phyloP scores from a whole-genome alignment of 768 basidiomycete species.

The Phylloporus arenicola region DNA sequence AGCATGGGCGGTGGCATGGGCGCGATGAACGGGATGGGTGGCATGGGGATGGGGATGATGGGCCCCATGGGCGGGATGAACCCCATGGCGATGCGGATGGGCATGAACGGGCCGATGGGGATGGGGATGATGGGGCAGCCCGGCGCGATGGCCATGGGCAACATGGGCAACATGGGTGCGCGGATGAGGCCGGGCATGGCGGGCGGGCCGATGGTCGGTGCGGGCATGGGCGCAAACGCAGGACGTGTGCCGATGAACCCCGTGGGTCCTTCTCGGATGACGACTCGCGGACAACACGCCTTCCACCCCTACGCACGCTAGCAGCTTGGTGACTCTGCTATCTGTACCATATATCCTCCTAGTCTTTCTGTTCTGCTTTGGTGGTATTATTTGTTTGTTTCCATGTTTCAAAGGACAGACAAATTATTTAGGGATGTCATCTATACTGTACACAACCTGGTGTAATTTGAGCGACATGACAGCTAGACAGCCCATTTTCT shows the following conservation, averaged over 20 bases:
- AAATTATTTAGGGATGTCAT: constrained; percentile 4
- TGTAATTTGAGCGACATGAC: neutral
- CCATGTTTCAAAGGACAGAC: neutral
- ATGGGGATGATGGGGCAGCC: constrained; percentile 33
- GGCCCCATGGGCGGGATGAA: constrained; percentile 26
- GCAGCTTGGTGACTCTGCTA: constrained; percentile 5
- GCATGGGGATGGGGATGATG: constrained; percentile 30
- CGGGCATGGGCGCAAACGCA: constrained; percentile 27
- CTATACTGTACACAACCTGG: constrained; percentile 9
- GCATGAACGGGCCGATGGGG: constrained; percentile 32
- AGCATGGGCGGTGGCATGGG: constrained; percentile 38
- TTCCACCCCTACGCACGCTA: constrained; percentile 66
- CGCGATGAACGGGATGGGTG: constrained; percentile 44
- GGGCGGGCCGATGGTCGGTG: constrained; percentile 34
- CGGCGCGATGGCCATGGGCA: constrained; percentile 17
- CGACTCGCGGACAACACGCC: constrained; percentile 49
- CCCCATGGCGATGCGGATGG: constrained; percentile 35
- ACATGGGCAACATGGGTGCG: constrained; percentile 30
- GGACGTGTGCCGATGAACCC: constrained; percentile 39
- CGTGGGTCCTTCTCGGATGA: constrained; percentile 45
- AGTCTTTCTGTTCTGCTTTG: constrained; percentile 17
- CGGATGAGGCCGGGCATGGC: constrained; percentile 35
- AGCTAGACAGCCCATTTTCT: constrained; percentile 25
- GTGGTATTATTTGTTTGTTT: constrained; percentile 12
- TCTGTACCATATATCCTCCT: constrained; percentile 30